A percentile compares a stretch with the other conserved stretches of the same genome.
phyloP scores from a whole-genome alignment of 129 eudicot genomes.

The Deinandra increscens region DNA sequence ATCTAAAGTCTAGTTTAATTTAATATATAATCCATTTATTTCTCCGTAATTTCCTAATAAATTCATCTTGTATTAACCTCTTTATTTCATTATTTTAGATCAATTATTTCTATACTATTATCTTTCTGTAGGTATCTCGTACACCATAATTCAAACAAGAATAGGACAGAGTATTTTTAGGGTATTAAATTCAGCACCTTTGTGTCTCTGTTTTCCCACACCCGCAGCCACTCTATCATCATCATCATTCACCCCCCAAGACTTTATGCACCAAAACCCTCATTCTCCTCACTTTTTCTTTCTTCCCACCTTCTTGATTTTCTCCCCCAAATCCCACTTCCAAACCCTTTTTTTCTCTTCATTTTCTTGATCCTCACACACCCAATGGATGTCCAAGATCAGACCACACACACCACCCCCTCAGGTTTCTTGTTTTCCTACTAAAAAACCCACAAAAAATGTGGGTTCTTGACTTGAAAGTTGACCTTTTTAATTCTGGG shows the following conservation, averaged over 20 bases:
- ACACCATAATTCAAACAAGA: slow-evolving; percentile 11
- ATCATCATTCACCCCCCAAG: background rate
- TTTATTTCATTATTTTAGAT: background rate
- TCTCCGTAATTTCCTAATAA: background rate
- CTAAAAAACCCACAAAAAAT: background rate
- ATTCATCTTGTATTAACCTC: background rate
- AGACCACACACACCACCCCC: slow-evolving; percentile 20
- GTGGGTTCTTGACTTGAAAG: slow-evolving; percentile 15
- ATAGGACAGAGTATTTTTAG: slow-evolving; percentile 16
- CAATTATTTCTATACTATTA: background rate
- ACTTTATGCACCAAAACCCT: slow-evolving; percentile 28
- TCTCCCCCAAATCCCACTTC: background rate
- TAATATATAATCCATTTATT: background rate
- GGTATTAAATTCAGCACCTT: slow-evolving; percentile 27
- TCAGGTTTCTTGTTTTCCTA: slow-evolving; percentile 21
- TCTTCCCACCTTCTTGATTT: background rate
- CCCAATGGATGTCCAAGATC: slow-evolving; percentile 37
- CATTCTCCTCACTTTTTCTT: background rate
- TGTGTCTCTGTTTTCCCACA: slow-evolving; percentile 32
- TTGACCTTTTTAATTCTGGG: slow-evolving; percentile 12
- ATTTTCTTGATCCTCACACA: slow-evolving; percentile 23
- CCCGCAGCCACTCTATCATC: slow-evolving; percentile 27
- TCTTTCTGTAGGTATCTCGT: background rate
- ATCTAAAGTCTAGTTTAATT: too few relatives aligned
- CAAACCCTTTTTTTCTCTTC: background rate